Percentiles rank a stretch among this genome's conserved stretches.
Evolutionary conservation across 805 yeast species (phyloP).

Genomic region (Blastobotrys mokoenaii): DNA sequence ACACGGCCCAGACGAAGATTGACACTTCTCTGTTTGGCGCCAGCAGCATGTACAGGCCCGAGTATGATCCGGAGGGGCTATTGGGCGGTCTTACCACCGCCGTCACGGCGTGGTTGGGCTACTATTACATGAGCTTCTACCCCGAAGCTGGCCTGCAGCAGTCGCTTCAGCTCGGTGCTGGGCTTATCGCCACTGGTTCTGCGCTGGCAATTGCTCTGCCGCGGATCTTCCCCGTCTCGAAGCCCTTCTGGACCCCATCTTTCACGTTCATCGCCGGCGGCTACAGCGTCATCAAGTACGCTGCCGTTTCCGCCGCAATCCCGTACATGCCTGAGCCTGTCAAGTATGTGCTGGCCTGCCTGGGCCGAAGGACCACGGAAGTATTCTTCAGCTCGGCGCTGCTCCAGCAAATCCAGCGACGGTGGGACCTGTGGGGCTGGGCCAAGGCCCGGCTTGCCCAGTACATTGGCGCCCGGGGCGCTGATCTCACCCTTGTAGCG

Average conservation of each 20-base stretch:
- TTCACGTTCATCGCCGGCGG: slow-evolving; percentile 28
- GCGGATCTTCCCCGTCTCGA: slow-evolving; percentile 26
- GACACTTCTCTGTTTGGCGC: slow-evolving; percentile 21
- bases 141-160: slow-evolving; percentile 15
- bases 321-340: slow-evolving; percentile 24
- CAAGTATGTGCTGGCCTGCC: slow-evolving; percentile 14
- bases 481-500: slow-evolving; percentile 12
- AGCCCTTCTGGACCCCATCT: slow-evolving; percentile 32
- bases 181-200: slow-evolving; percentile 22
- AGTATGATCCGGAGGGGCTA: slow-evolving; percentile 33
- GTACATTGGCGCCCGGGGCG: slow-evolving; percentile 12
- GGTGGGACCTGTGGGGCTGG: slow-evolving; percentile 6
- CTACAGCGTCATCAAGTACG: slow-evolving; percentile 24
- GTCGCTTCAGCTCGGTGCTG: slow-evolving; percentile 21
- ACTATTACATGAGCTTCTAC: slow-evolving; percentile 22
- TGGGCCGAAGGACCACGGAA: slow-evolving; percentile 27
- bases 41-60: slow-evolving; percentile 18
- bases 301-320: slow-evolving; percentile 15
- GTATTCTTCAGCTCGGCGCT: slow-evolving; percentile 23
- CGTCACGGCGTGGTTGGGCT: slow-evolving; percentile 31
- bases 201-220: slow-evolving; percentile 25
- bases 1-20: slow-evolving; percentile 28
- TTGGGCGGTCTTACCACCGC: slow-evolving; percentile 30
- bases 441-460: slow-evolving; percentile 5
- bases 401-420: slow-evolving; percentile 11